A percentile compares a stretch with the other conserved stretches of the same genome.
Evolutionary conservation across 2,329 filamentous ascomycete genomes (phyloP).

Genomic region (Sporothrix inflata): DNA sequence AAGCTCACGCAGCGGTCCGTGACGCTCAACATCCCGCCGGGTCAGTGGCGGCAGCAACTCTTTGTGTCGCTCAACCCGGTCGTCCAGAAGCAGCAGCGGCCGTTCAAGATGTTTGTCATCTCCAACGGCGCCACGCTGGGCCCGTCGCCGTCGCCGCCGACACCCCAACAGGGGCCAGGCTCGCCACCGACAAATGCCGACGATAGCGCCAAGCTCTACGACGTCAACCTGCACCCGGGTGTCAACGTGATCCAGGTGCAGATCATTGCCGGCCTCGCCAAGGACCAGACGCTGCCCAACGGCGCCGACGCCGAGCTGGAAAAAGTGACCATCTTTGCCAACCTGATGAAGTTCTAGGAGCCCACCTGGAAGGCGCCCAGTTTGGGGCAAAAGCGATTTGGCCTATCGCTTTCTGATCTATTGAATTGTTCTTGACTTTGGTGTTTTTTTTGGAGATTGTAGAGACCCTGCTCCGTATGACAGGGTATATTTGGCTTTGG

Average conservation of each 20-base stretch:
- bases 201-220: slow-evolving; percentile 69
- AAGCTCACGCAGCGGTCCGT: slow-evolving; percentile 71
- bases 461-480: background rate
- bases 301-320: slow-evolving; percentile 75
- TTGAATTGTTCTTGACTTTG: background rate
- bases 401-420: background rate
- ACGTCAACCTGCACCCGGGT: slow-evolving; percentile 70
- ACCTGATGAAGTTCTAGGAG: slow-evolving; percentile 61
- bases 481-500: background rate
- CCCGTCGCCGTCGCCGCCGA: slow-evolving; percentile 53
- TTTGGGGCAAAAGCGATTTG: background rate
- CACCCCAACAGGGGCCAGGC: slow-evolving; percentile 57
- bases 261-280: slow-evolving; percentile 70
- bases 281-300: slow-evolving; percentile 58
- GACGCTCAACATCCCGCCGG: slow-evolving; percentile 69
- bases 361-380: background rate
- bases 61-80: slow-evolving; percentile 66
- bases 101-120: slow-evolving; percentile 76
- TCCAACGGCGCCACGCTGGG: slow-evolving; percentile 68
- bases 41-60: slow-evolving; percentile 72
- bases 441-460: background rate
- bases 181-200: slow-evolving; percentile 57
- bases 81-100: slow-evolving; percentile 62
- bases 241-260: slow-evolving; percentile 80
- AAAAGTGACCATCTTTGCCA: slow-evolving; percentile 74